Evolutionary conservation across 768 basidiomycete genomes (phyloP).

Genomic region (Cantharellus anzutake): DNA sequence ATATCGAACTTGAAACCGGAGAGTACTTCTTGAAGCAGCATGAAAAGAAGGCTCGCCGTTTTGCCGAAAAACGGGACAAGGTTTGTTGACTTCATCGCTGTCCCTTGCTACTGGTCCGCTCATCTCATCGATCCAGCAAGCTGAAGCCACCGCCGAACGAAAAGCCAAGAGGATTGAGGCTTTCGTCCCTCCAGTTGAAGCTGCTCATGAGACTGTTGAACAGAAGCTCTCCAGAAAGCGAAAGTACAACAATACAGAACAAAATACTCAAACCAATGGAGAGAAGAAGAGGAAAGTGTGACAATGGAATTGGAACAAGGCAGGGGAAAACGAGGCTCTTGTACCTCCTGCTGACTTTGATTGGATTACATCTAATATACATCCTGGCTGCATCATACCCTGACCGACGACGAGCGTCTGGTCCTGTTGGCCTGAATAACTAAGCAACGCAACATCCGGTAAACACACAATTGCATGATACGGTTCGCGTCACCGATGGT

Average conservation of each 20-base stretch:
- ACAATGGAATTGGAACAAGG: no score
- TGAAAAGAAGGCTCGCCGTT: conserved; percentile 66
- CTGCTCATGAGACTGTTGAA: conserved; percentile 49
- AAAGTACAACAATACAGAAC: conserved; percentile 11
- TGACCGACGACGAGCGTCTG: no score
- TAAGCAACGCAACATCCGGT: no score
- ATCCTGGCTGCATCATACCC: no score
- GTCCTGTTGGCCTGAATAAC: no score
- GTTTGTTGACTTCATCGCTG: conserved; percentile 17
- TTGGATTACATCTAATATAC: no score
- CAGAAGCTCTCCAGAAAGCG: conserved; percentile 42
- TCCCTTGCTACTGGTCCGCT: neutral
- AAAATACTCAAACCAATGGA: no score
- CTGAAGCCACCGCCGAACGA: conserved; percentile 46
- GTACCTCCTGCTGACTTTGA: no score
- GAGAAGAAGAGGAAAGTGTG: no score
- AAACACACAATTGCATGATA: no score
- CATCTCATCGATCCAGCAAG: conserved; percentile 36
- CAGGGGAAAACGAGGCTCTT: no score
- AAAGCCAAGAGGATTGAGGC: conserved; percentile 69
- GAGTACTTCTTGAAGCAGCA: conserved; percentile 93
- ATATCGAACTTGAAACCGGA: conserved; percentile 86
- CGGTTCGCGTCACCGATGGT: no score
- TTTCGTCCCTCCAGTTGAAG: conserved; percentile 76
- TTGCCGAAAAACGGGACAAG: conserved; percentile 56